Evolutionary conservation across 768 basidiomycete species (phyloP).

Genomic region (Trametes elegans): DNA sequence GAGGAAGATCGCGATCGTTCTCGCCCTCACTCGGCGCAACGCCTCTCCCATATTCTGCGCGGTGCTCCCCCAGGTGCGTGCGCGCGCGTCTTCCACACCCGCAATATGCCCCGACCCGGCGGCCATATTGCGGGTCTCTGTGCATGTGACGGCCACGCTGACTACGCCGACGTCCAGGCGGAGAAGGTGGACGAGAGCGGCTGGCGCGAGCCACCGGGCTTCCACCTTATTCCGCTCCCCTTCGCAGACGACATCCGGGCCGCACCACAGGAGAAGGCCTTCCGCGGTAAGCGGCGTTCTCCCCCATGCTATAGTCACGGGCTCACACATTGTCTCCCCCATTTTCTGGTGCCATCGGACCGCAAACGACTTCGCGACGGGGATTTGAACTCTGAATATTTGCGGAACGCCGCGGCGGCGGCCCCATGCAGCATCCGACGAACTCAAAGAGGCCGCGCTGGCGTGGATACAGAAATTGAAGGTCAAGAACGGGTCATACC

Average conservation of each 20-base stretch:
- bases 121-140: background rate
- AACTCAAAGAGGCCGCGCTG: constrained; percentile 62
- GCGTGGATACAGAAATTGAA: constrained; percentile 78
- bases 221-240: constrained; percentile 91
- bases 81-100: background rate
- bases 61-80: constrained; percentile 76
- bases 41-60: constrained; percentile 79
- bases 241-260: constrained; percentile 92
- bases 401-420: background rate
- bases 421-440: constrained; percentile 58
- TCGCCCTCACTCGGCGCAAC: constrained; percentile 67
- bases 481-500: constrained; percentile 76
- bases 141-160: constrained; percentile 4
- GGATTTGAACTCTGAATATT: background rate
- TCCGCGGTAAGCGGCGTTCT: constrained; percentile 48
- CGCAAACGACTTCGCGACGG: background rate
- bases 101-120: constrained; percentile 16
- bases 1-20: constrained; percentile 77
- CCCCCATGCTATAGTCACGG: constrained; percentile 3
- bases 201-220: constrained; percentile 82
- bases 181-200: constrained; percentile 71
- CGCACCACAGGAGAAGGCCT: constrained; percentile 64
- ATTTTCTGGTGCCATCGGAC: background rate
- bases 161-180: constrained; percentile 41
- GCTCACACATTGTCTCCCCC: constrained; percentile 6